These are phyloP conservation scores for Spathaspora boniae DNA, from an alignment of 805 yeast species.

Conservation along the genomic window DNA sequence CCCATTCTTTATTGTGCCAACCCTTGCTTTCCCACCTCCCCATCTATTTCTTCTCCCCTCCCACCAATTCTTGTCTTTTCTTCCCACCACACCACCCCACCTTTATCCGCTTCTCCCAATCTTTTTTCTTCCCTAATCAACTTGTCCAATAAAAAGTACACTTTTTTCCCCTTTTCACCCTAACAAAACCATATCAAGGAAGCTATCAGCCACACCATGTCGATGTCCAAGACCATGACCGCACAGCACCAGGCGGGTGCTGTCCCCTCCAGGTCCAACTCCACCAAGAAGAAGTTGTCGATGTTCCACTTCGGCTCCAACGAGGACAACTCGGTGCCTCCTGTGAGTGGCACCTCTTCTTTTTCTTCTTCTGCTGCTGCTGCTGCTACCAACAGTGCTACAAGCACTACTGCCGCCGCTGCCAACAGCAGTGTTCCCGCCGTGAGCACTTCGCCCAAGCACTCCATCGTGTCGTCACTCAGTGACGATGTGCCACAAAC, in stretches of 20 bases:
- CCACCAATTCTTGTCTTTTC: neutral
- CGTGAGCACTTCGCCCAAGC: neutral
- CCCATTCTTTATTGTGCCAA: too few relatives aligned
- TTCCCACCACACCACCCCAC: neutral
- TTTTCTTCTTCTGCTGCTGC: too few relatives aligned
- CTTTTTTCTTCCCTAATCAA: neutral
- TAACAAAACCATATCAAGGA: neutral
- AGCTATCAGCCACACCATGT: neutral
- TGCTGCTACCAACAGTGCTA: neutral
- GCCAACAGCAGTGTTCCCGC: too few relatives aligned
- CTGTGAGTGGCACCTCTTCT: neutral
- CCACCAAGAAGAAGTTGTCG: constrained; percentile 17
- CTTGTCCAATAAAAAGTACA: neutral
- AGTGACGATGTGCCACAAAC: too few relatives aligned
- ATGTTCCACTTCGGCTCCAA: constrained; percentile 17
- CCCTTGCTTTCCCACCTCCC: neutral
- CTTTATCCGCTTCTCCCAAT: neutral
- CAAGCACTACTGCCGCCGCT: constrained; percentile 1
- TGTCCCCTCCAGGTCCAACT: constrained; percentile 7
- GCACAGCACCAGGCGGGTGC: neutral
- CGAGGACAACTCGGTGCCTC: constrained; percentile 3
- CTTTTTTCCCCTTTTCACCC: neutral
- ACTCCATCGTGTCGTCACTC: neutral
- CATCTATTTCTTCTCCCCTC: neutral
- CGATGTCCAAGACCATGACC: constrained; percentile 7